Evolutionary conservation across 352 stramenopile species (phyloP).

Genomic region (Peronospora belbahrii): DNA sequence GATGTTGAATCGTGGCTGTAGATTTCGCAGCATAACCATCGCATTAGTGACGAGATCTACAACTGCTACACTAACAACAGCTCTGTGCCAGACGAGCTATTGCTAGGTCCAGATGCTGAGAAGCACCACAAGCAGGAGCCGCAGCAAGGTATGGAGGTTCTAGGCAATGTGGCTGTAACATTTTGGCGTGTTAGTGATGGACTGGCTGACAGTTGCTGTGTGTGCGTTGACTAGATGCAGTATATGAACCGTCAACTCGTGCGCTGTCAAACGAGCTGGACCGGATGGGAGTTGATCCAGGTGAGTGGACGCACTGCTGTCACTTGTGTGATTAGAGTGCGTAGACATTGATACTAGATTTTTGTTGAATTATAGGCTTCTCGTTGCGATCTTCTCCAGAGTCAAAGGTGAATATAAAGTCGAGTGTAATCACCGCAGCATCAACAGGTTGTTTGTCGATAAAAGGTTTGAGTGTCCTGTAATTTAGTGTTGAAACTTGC

Average conservation of each 20-base stretch:
- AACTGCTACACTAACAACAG: constrained; percentile 76
- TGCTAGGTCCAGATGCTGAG: constrained; percentile 28
- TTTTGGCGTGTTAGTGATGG: neutral
- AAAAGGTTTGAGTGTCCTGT: too few species aligned
- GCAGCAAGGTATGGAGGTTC: constrained; percentile 12
- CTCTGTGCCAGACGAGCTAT: constrained; percentile 60
- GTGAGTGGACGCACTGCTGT: constrained; percentile 3
- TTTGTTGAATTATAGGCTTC: constrained; percentile 7
- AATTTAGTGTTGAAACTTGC: too few species aligned
- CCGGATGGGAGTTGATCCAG: constrained; percentile 15
- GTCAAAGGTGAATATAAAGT: constrained; percentile 16
- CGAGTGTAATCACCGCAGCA: neutral
- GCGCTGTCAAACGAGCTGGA: constrained; percentile 24
- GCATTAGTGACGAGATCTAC: constrained; percentile 72
- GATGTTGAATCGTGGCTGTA: too few species aligned
- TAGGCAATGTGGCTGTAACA: constrained; percentile 2
- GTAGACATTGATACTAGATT: neutral
- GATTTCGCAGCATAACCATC: constrained; percentile 73
- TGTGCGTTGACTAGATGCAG: constrained; percentile 4
- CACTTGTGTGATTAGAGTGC: neutral
- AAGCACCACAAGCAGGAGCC: constrained; percentile 21
- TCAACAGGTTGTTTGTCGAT: constrained; percentile 11
- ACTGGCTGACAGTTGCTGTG: neutral
- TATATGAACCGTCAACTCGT: constrained; percentile 23
- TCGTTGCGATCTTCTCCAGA: constrained; percentile 9